These are phyloP conservation scores for Solanum sejunctum DNA, from an alignment of 257 asterid genomes.

Conservation along the genomic window DNA sequence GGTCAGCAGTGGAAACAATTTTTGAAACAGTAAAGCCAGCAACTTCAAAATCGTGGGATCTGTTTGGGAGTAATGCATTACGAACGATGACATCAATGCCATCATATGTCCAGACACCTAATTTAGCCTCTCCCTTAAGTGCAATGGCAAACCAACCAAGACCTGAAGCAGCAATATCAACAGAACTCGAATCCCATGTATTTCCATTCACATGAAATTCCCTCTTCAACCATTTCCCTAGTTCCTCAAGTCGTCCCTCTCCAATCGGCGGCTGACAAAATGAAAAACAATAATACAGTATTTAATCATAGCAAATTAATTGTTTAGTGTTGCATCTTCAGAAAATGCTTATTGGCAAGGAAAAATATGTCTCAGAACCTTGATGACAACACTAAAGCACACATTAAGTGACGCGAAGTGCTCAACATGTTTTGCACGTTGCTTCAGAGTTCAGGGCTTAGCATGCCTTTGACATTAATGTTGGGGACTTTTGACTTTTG, in stretches of 20 bases:
- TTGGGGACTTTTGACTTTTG: too few relatives aligned
- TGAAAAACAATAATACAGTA: not conserved
- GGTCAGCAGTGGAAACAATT: constrained; percentile 68
- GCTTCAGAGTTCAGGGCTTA: too few relatives aligned
- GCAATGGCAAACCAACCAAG: constrained; percentile 91
- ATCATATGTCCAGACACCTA: constrained; percentile 71
- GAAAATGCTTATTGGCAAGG: too few relatives aligned
- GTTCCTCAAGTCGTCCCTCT: constrained; percentile 41
- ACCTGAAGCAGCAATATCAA: constrained; percentile 69
- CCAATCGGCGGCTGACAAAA: constrained; percentile 83
- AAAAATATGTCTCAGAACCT: too few relatives aligned
- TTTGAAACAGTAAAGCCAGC: constrained; percentile 76
- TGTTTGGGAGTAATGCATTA: constrained; percentile 60
- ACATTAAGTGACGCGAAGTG: too few relatives aligned
- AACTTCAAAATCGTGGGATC: constrained; percentile 51
- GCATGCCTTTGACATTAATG: too few relatives aligned
- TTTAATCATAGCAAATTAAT: not conserved
- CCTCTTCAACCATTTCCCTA: constrained; percentile 70
- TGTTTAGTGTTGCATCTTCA: too few relatives aligned
- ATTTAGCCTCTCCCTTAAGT: constrained; percentile 57
- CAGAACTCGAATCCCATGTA: constrained; percentile 62
- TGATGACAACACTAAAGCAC: too few relatives aligned
- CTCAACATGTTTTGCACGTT: too few relatives aligned
- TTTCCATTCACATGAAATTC: constrained; percentile 44
- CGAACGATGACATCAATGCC: constrained; percentile 56